Conservation (phyloP, 345 rosid species). For the Eucalyptus sp. region DNA sequence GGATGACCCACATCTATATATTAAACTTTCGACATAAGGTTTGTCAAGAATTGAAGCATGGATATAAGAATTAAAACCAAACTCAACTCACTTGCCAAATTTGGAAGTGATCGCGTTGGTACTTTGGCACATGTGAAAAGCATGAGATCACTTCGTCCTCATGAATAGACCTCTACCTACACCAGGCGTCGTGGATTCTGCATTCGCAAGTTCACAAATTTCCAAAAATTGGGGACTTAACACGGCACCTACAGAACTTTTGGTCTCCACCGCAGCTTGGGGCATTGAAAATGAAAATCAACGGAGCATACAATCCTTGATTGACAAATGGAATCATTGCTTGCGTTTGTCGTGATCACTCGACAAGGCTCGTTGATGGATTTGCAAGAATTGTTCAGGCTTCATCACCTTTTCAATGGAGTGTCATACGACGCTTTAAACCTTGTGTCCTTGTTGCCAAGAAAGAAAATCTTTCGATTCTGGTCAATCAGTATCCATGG, state of each 20-base stretch:
- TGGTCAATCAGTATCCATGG: no score
- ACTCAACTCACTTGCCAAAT: not conserved
- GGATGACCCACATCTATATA: not conserved
- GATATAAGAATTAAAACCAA: not conserved
- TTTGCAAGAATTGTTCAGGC: no score
- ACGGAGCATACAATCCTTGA: not conserved
- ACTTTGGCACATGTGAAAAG: not conserved
- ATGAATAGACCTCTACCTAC: not conserved
- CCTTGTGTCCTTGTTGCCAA: not conserved
- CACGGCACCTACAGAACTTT: not conserved
- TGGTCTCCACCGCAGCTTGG: rapidly evolving
- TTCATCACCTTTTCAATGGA: not conserved
- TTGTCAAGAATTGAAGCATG: not conserved
- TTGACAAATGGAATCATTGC: not conserved
- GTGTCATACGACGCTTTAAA: not conserved
- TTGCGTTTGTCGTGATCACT: not conserved
- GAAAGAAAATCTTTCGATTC: not conserved
- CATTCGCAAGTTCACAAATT: not conserved
- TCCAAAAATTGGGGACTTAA: not conserved
- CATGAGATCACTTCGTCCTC: not conserved
- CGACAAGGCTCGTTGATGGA: not conserved
- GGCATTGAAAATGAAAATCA: not conserved
- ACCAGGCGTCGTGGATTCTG: not conserved
- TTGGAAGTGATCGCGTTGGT: not conserved
- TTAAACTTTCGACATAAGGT: not conserved